Evolutionary conservation across 2,329 filamentous ascomycete genomes (phyloP).

Genomic region (Beauveria pseudobassiana): DNA sequence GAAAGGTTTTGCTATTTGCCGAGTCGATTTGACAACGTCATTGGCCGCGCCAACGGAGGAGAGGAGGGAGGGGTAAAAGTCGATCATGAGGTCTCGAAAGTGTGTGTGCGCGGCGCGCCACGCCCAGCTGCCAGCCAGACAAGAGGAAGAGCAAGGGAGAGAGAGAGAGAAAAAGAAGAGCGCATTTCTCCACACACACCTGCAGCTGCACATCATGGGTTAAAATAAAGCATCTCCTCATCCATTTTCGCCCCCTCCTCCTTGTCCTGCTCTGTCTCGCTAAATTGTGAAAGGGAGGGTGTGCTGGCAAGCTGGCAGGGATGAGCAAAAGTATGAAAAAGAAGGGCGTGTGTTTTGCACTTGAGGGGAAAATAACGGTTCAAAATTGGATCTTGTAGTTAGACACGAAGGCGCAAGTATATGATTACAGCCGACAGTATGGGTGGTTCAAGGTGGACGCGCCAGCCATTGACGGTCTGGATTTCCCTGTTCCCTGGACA

Average conservation of each 20-base stretch:
- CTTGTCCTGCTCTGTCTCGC: neutral
- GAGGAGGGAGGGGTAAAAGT: neutral
- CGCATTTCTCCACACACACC: conserved; percentile 4
- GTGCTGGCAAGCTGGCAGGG: too few species aligned
- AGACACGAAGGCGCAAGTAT: too few species aligned
- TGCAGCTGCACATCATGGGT: conserved; percentile 9
- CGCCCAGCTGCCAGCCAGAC: neutral
- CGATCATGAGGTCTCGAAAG: conserved; percentile 10
- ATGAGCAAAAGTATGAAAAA: too few species aligned
- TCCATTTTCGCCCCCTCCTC: neutral
- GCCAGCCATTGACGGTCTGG: too few species aligned
- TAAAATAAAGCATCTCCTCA: neutral
- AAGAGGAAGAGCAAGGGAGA: neutral
- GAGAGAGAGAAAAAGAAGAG: neutral
- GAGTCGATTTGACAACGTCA: neutral
- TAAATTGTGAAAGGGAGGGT: too few species aligned
- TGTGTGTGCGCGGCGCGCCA: neutral
- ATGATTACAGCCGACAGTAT: too few species aligned
- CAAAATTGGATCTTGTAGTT: too few species aligned
- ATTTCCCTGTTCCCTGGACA: too few species aligned
- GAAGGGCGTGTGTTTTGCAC: too few species aligned
- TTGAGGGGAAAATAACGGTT: too few species aligned
- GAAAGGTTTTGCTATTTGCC: neutral
- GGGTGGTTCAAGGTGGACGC: too few species aligned
- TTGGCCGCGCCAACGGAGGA: neutral